Base-by-base conservation (phyloP, 2,329 filamentous ascomycete genomes). In the Xylariaceae sp. region DNA sequence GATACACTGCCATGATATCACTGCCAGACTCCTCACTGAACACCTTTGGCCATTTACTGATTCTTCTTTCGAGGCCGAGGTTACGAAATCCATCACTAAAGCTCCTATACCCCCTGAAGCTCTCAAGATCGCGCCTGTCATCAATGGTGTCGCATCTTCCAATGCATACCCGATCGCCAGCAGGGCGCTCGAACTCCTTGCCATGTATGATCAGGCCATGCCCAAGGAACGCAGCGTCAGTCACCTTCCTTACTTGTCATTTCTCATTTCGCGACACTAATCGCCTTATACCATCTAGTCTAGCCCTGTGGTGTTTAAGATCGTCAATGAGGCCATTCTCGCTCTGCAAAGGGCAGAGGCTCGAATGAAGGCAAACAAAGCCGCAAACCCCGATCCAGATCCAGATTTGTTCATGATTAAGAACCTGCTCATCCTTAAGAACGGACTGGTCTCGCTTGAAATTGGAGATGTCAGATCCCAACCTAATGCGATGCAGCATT, bases 391-490 rank as follows among this genome's bases (percentile, higher is more conserved):
- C 1, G 75, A 78, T 2, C 75, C 83, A 6, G 89, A 97, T 60
- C 79, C 86, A 0, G 87, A 95, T 52, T 76, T 98, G 4, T 98
- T 98, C 65, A 83, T 96, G 57, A 84, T 98, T 55, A 93, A 91
- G 54, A 95, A 98, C 61, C 76, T 98, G 2, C 83, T 98, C 37
- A 84, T 96, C 37, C 78, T 98, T 38, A 97, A 97, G 65, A 94
- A 96, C 60, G 88, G 96, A 61, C 86, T 98, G 38, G 83, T 98
- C 19, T 90, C 90, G 9, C 89, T 98, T 47, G 93, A 98, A 66
- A 96, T 98, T 51, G 90, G 79, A 38, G 79, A 83, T 50, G 74
- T 81, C 13, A 69, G 78, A 44, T 75, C 74, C 41, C 70, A 76
- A 34, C 63, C 66, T 6, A 60, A 66, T 13, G 66, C 69, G 4